Percentiles rank a stretch among this genome's conserved stretches.
Evolutionary conservation across 306 rosid genomes (phyloP).

Genomic region (Cicer yamashitae): DNA sequence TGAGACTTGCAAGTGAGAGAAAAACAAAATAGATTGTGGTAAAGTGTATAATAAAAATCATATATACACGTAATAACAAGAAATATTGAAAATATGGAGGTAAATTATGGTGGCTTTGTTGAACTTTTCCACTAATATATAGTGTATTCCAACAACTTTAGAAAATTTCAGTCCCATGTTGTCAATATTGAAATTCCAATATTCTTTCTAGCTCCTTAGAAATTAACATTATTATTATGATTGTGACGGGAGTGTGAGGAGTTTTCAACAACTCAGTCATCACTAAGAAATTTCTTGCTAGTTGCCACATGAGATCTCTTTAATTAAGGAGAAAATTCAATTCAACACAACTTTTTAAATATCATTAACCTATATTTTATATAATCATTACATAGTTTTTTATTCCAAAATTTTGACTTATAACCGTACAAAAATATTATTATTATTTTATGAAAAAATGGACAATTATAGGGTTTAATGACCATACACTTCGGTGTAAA

Average conservation of each 20-base stretch:
- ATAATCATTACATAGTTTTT: background rate
- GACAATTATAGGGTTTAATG: too few species aligned
- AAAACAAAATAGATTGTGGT: too few species aligned
- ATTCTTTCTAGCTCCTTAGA: background rate
- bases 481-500: too few species aligned
- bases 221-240: background rate
- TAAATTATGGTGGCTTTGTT: slow-evolving; percentile 13
- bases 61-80: too few species aligned
- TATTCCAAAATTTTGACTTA: background rate
- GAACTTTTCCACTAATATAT: background rate
- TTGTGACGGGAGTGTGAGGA: background rate
- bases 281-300: slow-evolving; percentile 30
- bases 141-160: background rate
- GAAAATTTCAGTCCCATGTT: background rate
- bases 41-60: too few species aligned
- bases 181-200: background rate
- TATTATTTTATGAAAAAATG: background rate
- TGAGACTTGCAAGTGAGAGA: too few species aligned
- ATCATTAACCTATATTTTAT: background rate
- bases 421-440: background rate
- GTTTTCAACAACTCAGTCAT: slow-evolving; percentile 8
- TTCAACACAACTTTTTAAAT: background rate
- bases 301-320: background rate
- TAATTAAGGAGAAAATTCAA: background rate
- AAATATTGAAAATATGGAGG: background rate